Evolutionary conservation across 305 asterid genomes (phyloP).

Genomic region (Plantago coronopus): DNA sequence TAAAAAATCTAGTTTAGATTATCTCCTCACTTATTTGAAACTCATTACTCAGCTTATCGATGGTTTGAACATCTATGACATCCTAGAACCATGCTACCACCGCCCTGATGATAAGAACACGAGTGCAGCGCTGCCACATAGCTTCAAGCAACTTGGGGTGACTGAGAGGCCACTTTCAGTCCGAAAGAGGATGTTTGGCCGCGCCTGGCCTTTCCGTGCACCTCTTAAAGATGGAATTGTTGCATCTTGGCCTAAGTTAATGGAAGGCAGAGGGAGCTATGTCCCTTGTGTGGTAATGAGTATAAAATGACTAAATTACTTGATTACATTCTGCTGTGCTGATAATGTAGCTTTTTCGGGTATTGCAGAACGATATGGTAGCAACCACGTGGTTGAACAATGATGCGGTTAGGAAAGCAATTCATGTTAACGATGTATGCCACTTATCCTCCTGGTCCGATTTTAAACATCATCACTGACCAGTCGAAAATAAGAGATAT

Average conservation of each 20-base stretch:
- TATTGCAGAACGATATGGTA: conserved; percentile 38
- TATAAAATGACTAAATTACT: neutral
- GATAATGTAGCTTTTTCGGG: neutral
- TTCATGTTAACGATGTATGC: conserved; percentile 47
- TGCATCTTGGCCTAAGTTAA: conserved; percentile 46
- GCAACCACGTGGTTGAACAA: conserved; percentile 55
- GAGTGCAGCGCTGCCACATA: conserved; percentile 29
- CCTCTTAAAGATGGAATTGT: conserved; percentile 43
- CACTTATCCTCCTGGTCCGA: neutral
- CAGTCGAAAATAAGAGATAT: conserved; percentile 1
- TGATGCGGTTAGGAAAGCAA: conserved; percentile 41
- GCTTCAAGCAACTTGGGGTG: conserved; percentile 48
- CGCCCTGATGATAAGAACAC: conserved; percentile 15
- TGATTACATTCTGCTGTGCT: neutral
- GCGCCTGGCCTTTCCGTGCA: conserved; percentile 65
- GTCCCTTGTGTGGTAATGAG: conserved; percentile 42
- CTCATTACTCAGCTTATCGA: conserved; percentile 28
- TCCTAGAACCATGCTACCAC: conserved; percentile 56
- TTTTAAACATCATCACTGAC: neutral
- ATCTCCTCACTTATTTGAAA: conserved; percentile 2
- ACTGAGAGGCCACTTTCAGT: conserved; percentile 48
- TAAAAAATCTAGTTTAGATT: neutral
- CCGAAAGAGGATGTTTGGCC: conserved; percentile 53
- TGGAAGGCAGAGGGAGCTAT: conserved; percentile 6
- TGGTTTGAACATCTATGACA: conserved; percentile 37